Evolutionary conservation across 805 yeast genomes (phyloP), one percentile per base, ranked within the genome.

Genomic region (Kluyveromyces aestuarii): DNA sequence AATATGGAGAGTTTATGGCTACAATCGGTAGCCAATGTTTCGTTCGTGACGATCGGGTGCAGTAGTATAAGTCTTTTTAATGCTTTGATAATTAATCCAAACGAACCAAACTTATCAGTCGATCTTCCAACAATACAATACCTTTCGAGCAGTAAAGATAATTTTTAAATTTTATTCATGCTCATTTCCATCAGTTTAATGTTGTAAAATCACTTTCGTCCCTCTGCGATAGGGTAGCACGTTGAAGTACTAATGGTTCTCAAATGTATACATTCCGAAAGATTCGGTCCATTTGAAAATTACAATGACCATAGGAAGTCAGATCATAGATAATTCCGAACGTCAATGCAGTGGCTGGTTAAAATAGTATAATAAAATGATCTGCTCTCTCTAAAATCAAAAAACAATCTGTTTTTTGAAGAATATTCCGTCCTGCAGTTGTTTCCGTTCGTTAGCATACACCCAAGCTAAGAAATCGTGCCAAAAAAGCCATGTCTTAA

Each of bases 91-190:
- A 11, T 3, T 30, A 30, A 30, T 30, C 64, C 62, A 62, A 62
- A 63, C 56, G 54, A 57, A 60, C 56, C 66, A 57, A 63, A 62
- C 68, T 53, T 62, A 52, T 59, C 58, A 55, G 67, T 60, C 67
- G 61, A 57, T 50, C 47, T 41, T 43, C 39, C 2, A 16, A n/a
- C 25, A 33, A 21, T 8, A n/a, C 25, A 33, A 21, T 8, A 6
- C 17, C 44, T 41, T 40, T 10, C 8, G 8, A 25, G 14, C 11
- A 16, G 27, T 11, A 37, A n/a, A 17, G 36, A 27, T 10, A 11
- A 11, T 30, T 33, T 17, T 21, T 9, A 25, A 35, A 19, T 13
- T 11, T 11, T 5, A 11, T 11, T 30, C 14, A 30, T 30, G 35
- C 35, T 30, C 14, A 30, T 11, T 11, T 30, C 8, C 35, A 30